Percentiles rank a stretch among this genome's conserved stretches.
Conservation (phyloP, 1,139 yeast species). For the Taiozyma sp. region DNA sequence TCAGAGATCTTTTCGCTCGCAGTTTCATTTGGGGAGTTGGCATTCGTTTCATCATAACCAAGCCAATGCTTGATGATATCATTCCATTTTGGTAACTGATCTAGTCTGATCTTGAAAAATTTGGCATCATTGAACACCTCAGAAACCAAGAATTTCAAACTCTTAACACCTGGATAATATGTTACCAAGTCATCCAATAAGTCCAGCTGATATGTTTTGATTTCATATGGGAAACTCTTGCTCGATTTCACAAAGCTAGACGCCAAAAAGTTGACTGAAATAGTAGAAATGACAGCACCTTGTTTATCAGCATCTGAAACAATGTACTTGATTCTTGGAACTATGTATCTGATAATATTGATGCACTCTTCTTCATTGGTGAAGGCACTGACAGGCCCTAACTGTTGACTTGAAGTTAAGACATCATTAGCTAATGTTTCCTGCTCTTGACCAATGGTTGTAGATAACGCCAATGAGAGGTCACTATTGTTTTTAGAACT, state of each 20-base stretch:
- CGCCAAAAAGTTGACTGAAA: constrained; percentile 39
- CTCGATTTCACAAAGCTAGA: constrained; percentile 38
- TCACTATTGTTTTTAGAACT: constrained; percentile 15
- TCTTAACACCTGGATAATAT: constrained; percentile 33
- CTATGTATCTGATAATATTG: constrained; percentile 32
- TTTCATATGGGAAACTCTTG: constrained; percentile 31
- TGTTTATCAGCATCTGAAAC: constrained; percentile 52
- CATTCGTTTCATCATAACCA: constrained; percentile 32
- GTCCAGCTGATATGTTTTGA: constrained; percentile 33
- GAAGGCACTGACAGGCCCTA: background rate
- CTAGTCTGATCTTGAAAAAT: constrained; percentile 36
- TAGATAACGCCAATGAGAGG: constrained; percentile 13
- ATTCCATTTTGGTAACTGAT: constrained; percentile 42
- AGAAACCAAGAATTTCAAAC: constrained; percentile 47
- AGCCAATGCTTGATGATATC: constrained; percentile 53
- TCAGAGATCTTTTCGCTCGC: constrained; percentile 54
- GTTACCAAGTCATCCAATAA: constrained; percentile 39
- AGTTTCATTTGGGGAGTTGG: background rate
- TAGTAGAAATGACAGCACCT: constrained; percentile 36
- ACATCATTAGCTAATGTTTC: background rate
- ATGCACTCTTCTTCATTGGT: constrained; percentile 34
- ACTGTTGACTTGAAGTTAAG: background rate
- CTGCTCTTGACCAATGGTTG: constrained; percentile 10
- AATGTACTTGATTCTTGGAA: constrained; percentile 39
- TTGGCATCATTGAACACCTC: constrained; percentile 47